Evolutionary conservation across 495 filamentous ascomycete genomes (phyloP).

Genomic region (Evernia prunastri): DNA sequence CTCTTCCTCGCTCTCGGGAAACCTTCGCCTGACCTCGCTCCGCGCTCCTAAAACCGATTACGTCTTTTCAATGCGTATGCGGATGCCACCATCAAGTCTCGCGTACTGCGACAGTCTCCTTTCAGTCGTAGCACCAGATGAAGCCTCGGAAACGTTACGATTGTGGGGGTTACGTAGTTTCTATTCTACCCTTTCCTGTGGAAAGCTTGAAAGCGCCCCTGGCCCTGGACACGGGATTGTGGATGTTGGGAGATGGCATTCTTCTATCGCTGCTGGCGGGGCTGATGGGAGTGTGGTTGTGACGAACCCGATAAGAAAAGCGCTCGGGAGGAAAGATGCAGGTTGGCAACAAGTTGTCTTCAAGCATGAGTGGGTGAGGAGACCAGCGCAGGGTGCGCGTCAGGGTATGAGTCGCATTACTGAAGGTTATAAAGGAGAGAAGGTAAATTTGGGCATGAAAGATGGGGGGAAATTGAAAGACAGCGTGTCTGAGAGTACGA

Average conservation of each 20-base stretch:
- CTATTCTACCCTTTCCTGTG: constrained; percentile 36
- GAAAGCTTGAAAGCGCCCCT: constrained; percentile 24
- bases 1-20: constrained; percentile 53
- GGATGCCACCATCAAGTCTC: constrained; percentile 43
- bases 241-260: constrained; percentile 46
- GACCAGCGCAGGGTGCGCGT: constrained; percentile 39
- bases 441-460: constrained; percentile 28
- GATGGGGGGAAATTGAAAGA: constrained; percentile 31
- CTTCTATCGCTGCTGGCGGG: constrained; percentile 48
- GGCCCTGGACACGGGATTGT: constrained; percentile 27
- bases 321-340: constrained; percentile 47
- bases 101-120: constrained; percentile 54
- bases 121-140: constrained; percentile 49
- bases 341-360: constrained; percentile 59
- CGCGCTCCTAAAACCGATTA: constrained; percentile 44
- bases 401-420: constrained; percentile 48
- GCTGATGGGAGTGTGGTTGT: constrained; percentile 50
- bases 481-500: constrained; percentile 40
- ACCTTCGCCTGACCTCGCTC: constrained; percentile 52
- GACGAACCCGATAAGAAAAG: constrained; percentile 50
- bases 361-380: constrained; percentile 50
- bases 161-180: constrained; percentile 52
- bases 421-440: constrained; percentile 53
- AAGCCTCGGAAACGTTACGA: constrained; percentile 47
- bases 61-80: constrained; percentile 44